Conservation (phyloP, 805 yeast species). For the Candida wancherniae region DNA sequence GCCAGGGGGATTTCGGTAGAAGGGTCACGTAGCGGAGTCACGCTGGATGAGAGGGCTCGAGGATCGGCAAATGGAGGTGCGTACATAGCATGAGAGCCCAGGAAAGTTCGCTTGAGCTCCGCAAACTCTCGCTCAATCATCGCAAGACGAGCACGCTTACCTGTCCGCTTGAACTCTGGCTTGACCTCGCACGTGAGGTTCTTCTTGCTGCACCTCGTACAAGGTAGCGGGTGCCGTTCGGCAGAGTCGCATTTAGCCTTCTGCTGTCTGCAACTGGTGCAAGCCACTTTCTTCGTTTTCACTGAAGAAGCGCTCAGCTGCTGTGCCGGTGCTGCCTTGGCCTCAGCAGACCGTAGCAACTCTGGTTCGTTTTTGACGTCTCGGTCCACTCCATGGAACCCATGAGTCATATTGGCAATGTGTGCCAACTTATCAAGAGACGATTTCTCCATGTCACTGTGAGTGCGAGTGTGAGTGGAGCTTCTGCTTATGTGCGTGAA, state of each 20-base stretch:
- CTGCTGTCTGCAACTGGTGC: slow-evolving; percentile 95
- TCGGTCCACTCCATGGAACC: slow-evolving; percentile 23
- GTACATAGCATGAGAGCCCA: slow-evolving; percentile 24
- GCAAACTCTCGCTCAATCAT: slow-evolving; percentile 77
- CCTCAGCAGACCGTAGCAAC: neutral
- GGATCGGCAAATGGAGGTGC: slow-evolving; percentile 3
- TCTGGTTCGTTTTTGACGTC: slow-evolving; percentile 7
- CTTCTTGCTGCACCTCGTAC: slow-evolving; percentile 75
- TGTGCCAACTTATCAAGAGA: slow-evolving; percentile 40
- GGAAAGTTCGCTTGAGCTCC: slow-evolving; percentile 56
- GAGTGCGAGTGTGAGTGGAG: neutral
- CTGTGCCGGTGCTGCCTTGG: neutral
- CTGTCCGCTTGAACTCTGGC: slow-evolving; percentile 81
- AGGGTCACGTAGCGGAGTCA: too few species aligned
- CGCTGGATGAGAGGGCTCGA: neutral
- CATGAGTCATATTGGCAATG: slow-evolving; percentile 43
- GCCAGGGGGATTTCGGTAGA: too few species aligned
- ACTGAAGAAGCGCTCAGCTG: neutral
- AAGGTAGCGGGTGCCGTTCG: slow-evolving; percentile 69
- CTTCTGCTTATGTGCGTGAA: neutral
- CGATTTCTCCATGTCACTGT: slow-evolving; percentile 14
- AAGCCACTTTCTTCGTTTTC: slow-evolving; percentile 49
- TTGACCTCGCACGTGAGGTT: slow-evolving; percentile 67
- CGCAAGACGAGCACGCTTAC: slow-evolving; percentile 80
- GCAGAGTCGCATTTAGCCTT: slow-evolving; percentile 87